Evolutionary conservation across 352 stramenopile genomes (phyloP).

Genomic region (Phytophthora ramorum): DNA sequence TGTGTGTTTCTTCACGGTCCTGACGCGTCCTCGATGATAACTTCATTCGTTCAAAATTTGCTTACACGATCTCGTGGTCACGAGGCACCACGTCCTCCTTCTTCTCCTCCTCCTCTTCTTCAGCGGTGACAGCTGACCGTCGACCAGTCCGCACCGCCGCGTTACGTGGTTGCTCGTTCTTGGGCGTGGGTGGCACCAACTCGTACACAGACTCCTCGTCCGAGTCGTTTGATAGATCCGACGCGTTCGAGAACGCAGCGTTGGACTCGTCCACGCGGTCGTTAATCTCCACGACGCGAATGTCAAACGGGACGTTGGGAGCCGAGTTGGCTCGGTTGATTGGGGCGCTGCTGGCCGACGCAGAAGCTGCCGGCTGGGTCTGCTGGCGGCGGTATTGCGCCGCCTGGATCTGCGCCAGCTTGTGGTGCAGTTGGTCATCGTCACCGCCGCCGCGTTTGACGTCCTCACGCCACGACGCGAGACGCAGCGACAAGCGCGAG

Average conservation of each 20-base stretch:
- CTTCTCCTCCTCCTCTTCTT: conserved; percentile 47
- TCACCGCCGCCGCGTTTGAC: conserved; percentile 46
- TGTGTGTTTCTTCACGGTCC: conserved; percentile 10
- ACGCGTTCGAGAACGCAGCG: conserved; percentile 12
- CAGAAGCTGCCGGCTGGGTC: conserved; percentile 1
- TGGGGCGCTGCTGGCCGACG: conserved; percentile 1
- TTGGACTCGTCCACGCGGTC: conserved; percentile 41
- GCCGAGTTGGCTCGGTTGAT: conserved; percentile 21
- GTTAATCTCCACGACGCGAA: conserved; percentile 52
- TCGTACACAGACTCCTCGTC: conserved; percentile 43
- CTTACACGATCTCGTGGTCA: conserved; percentile 34
- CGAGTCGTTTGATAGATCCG: conserved; percentile 23
- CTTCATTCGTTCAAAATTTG: conserved; percentile 31
- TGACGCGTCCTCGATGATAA: conserved; percentile 19
- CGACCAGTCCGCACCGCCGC: conserved; percentile 2
- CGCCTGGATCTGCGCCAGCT: conserved; percentile 60
- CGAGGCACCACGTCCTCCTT: conserved; percentile 31
- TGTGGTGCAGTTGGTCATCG: conserved; percentile 53
- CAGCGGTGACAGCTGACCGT: conserved; percentile 28
- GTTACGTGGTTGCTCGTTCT: conserved; percentile 14
- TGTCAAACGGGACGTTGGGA: conserved; percentile 51
- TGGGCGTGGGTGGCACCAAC: conserved; percentile 38
- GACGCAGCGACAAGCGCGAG: conserved; percentile 54
- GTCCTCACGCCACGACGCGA: conserved; percentile 75
- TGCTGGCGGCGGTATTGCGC: conserved; percentile 31